Evolutionary conservation across 371 early-diverging fungal genomes (phyloP), one percentile per base, ranked within the genome.

Genomic region (Dipsacomyces acuminosporus): DNA sequence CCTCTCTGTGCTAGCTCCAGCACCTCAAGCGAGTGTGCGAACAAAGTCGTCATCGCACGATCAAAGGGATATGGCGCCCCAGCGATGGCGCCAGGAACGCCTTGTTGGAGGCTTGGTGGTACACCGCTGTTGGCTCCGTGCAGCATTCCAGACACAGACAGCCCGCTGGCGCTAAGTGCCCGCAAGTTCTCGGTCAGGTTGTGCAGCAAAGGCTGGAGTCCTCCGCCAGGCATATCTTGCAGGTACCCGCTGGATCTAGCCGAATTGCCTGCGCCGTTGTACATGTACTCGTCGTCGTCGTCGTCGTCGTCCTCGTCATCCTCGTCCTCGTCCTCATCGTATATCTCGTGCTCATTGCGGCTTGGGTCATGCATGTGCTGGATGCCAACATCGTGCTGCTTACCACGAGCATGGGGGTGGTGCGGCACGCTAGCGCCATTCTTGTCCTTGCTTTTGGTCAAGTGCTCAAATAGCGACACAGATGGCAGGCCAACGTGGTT

Each of bases 401-500:
- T 19, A 43, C 36, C 57, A 6, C 17, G 36, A 9, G 22, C 11
- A 17, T 54, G 46, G 30, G n/a, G 26, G 41, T 46, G 54, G 19
- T 38, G 22, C 33, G 43, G 36, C 23, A 22, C 21, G 5, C 20
- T 40, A 13, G 36, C 25, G 26, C 40, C 23, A 26, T 5, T 25
- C 49, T 25, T 55, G 26, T 25, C 52, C 42, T 40, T 51, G 17
- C 45, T 20, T 19, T 48, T 54, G 8, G 36, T 19, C 41, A 73
- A 23, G 30, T 73, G 74, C 34, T 55, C 69, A 44, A 73, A 66
- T 19, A 72, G 52, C 26, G 48, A 48, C 1, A 42, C 9, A 3
- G 54, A 25, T 1, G 74, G 74, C 24, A 66, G 51, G 1, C 74
- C 74, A 9, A 73, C 72, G 13, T 65, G 51, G 45, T 73, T 73